phyloP scores from a whole-genome alignment of 495 filamentous ascomycete genomes.

The Peziza echinospora region DNA sequence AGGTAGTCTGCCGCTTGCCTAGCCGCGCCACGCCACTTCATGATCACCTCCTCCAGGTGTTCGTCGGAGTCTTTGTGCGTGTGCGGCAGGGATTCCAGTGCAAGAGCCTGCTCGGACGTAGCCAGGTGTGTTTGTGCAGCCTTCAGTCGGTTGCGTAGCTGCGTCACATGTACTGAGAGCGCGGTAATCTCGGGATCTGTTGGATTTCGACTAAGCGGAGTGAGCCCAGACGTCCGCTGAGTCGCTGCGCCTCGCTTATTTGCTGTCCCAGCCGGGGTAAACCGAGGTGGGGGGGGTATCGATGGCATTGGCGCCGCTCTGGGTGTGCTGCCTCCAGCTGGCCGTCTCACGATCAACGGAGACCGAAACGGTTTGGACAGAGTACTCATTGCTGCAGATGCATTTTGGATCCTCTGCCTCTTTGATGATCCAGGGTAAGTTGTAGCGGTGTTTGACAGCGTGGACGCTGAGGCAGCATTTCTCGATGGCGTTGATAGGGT shows the following conservation, averaged over 20 bases:
- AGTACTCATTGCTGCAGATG: background rate
- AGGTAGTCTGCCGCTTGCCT: slow-evolving; percentile 15
- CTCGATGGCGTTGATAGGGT: background rate
- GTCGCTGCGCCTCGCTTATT: too few species aligned
- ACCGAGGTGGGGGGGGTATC: too few species aligned
- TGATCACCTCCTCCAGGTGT: slow-evolving; percentile 23
- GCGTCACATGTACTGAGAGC: slow-evolving; percentile 12
- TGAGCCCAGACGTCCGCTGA: too few species aligned
- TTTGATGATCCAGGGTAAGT: background rate
- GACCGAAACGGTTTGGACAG: background rate
- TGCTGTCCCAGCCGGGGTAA: too few species aligned
- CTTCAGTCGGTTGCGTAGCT: slow-evolving; percentile 7
- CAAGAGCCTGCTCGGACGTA: slow-evolving; percentile 14
- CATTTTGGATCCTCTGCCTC: background rate
- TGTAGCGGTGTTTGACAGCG: background rate
- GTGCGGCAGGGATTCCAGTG: slow-evolving; percentile 10
- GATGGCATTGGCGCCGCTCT: too few species aligned
- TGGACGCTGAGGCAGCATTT: background rate
- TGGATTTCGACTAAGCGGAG: background rate
- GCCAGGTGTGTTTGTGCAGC: slow-evolving; percentile 8
- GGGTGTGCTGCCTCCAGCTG: too few species aligned
- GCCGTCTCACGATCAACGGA: background rate
- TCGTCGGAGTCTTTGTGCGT: slow-evolving; percentile 9
- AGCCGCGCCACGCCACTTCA: slow-evolving; percentile 19
- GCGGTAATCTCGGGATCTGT: slow-evolving; percentile 11